phyloP scores from a whole-genome alignment of 768 basidiomycete species.

The Mycena filopes region DNA sequence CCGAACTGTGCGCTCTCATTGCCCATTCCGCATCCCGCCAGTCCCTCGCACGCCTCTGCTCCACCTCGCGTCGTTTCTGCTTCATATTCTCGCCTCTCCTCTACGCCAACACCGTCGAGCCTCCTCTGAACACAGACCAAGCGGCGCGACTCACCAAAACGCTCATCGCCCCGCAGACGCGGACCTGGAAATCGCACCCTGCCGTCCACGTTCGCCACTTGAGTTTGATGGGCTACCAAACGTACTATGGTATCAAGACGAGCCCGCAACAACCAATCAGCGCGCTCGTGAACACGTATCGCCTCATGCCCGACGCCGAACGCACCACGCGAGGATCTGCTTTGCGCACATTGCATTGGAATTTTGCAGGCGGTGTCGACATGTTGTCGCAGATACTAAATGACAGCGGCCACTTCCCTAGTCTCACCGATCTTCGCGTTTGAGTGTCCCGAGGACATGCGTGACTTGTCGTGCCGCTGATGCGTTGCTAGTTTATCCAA shows the following conservation, averaged over 20 bases:
- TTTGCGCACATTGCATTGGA: conserved; percentile 17
- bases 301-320: not conserved
- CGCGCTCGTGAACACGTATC: not conserved
- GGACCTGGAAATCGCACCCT: conserved; percentile 3
- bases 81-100: conserved; percentile 4
- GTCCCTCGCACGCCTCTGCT: conserved; percentile 8
- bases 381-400: not conserved
- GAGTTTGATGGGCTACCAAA: not conserved
- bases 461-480: not conserved
- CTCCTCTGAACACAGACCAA: not conserved
- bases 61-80: conserved; percentile 17
- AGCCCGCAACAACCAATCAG: too few species aligned
- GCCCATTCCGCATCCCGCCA: conserved; percentile 63
- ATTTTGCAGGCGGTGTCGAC: conserved; percentile 1
- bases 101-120: conserved; percentile 11
- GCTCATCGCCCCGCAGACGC: not conserved
- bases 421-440: conserved; percentile 2
- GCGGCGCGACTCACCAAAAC: conserved; percentile 6
- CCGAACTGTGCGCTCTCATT: conserved; percentile 5
- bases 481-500: conserved; percentile 14
- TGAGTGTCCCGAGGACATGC: not conserved
- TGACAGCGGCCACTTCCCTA: conserved; percentile 1
- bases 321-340: not conserved
- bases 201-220: not conserved
- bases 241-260: not conserved